Percentiles rank a stretch among this genome's conserved stretches.
Conservation (phyloP, 2,329 filamentous ascomycete species). For the Juglanconis juglandina region DNA sequence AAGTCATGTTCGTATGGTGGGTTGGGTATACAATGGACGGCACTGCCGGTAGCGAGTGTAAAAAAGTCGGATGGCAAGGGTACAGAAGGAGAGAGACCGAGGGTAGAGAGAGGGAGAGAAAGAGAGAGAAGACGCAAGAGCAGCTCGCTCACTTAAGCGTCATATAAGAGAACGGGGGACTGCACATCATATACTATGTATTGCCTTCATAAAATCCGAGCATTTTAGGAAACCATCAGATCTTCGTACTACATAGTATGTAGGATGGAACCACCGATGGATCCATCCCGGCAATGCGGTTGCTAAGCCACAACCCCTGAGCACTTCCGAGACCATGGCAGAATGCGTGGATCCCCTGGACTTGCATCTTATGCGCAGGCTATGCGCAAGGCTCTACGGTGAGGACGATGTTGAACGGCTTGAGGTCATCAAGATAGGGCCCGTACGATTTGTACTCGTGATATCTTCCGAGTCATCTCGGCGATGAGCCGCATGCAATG, state of each 20-base stretch:
- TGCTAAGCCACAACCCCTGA: background rate
- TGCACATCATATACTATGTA: background rate
- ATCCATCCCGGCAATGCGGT: background rate
- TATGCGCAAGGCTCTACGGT: background rate
- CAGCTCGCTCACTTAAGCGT: background rate
- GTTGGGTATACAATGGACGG: background rate
- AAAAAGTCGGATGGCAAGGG: background rate
- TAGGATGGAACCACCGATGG: background rate
- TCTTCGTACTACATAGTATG: too few relatives aligned
- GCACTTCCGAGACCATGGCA: background rate
- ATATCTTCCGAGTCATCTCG: background rate
- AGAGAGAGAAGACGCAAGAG: background rate
- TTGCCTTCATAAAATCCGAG: too few relatives aligned
- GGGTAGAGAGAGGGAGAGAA: background rate
- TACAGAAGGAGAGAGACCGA: background rate
- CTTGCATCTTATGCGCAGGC: background rate
- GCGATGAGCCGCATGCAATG: background rate
- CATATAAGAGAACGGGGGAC: background rate
- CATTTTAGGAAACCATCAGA: too few relatives aligned
- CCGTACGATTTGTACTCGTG: background rate
- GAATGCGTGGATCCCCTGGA: background rate
- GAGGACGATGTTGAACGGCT: too few relatives aligned
- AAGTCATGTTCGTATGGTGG: constrained; percentile 3
- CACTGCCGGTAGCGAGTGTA: constrained; percentile 16
- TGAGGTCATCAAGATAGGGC: too few relatives aligned